A percentile compares a stretch with the other conserved stretches of the same genome.
These are phyloP conservation scores for Amorphotheca resinae DNA, from an alignment of 495 filamentous ascomycete genomes.

Conservation along the genomic window DNA sequence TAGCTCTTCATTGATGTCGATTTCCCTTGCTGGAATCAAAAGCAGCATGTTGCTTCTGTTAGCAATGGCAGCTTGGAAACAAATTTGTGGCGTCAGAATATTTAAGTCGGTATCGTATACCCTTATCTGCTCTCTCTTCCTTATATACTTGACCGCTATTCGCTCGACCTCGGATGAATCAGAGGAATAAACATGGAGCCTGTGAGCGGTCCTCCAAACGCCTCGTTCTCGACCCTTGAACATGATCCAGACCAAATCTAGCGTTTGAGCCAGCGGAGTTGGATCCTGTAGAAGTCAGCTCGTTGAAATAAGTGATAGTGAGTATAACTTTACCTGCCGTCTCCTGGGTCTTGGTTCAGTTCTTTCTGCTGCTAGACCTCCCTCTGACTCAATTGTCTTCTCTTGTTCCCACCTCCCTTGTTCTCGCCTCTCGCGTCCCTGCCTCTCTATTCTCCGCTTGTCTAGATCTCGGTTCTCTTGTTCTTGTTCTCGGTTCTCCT, in stretches of 20 bases:
- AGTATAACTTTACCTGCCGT: slow-evolving; percentile 7
- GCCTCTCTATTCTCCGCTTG: too few relatives aligned
- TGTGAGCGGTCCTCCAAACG: slow-evolving; percentile 7
- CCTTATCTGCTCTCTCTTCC: slow-evolving; percentile 8
- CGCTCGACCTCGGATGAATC: slow-evolving; percentile 8
- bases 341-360: slow-evolving; percentile 3
- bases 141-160: slow-evolving; percentile 9
- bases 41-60: slow-evolving; percentile 7
- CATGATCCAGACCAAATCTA: slow-evolving; percentile 2
- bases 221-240: slow-evolving; percentile 6
- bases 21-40: slow-evolving; percentile 9
- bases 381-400: slow-evolving; percentile 2
- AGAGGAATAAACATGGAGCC: slow-evolving; percentile 5
- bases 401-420: slow-evolving; percentile 2
- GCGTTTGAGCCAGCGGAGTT: slow-evolving; percentile 3
- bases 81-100: slow-evolving; percentile 5
- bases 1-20: slow-evolving; percentile 7
- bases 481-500: too few relatives aligned
- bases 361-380: background rate
- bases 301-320: slow-evolving; percentile 4
- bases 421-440: slow-evolving; percentile 1
- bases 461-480: too few relatives aligned
- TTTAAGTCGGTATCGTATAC: slow-evolving; percentile 7
- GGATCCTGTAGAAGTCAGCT: slow-evolving; percentile 8
- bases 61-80: slow-evolving; percentile 6